Base-by-base conservation (phyloP, 305 asterid genomes). In the Solanum hybrid region DNA sequence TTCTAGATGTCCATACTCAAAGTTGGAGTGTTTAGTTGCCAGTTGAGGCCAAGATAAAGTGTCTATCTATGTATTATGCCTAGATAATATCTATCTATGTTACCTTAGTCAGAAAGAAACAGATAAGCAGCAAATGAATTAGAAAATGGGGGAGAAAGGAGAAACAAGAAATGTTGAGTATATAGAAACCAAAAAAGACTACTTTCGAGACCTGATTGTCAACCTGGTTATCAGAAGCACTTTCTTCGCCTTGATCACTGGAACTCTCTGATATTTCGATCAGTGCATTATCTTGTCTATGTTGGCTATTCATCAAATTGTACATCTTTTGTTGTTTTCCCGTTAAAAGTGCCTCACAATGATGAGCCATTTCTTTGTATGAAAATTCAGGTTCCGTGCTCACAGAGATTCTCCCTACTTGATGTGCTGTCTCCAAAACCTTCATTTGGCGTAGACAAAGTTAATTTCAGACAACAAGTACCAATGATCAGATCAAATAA, bases 261-360 rank as follows among this genome's bases (percentile, higher is more conserved):
- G 93, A 89, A 84, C 90, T 92, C 90, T 90, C 91, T 32, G 96
- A 93, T 90, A 95, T 78, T 88, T 92, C 88, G 91, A 94, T 92
- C 91, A 93, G 85, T 86, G 91, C 78, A 89, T 92, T 94, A 82
- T 92, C 96, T 56, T 91, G 95, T 89, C 92, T 91, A 4, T 93
- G 93, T 85, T 91, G 93, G 60, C 92, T 19, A 91, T 88, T 94
- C 91, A 98, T 93, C 92, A 98, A 89, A 86, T 92, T 89, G 17
- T 95, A 93, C 98, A 96, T 96, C 92, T 94, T 98, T 93, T 94
- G 97, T 89, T 95, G 97, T 93, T 98, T 98, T 90, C 99, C 99
- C 91, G 93, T 89, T 88, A 89, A 60, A 87, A 94, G 98, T n/a
- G 96, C 86, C 93, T 98, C 99, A 32, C 99, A 98, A 64, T 94